Conservation (phyloP, 495 filamentous ascomycete genomes). For the Lichina pygmaea region DNA sequence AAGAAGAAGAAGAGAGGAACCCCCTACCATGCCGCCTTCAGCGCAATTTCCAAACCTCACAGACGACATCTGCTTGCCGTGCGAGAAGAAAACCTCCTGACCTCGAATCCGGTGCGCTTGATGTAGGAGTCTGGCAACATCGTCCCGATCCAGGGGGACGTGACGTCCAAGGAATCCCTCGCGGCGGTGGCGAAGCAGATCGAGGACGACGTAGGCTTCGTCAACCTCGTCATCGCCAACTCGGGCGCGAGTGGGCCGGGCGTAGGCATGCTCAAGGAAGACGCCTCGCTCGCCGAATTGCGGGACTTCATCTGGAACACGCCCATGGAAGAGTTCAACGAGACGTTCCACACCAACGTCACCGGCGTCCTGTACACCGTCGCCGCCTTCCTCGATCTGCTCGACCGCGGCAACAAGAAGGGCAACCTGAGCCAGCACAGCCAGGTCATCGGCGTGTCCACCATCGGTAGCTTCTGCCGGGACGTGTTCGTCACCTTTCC, state of each 20-base stretch:
- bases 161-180: conserved; percentile 35
- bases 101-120: background rate
- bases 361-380: conserved; percentile 33
- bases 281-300: conserved; percentile 22
- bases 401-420: conserved; percentile 32
- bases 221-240: conserved; percentile 43
- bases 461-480: conserved; percentile 33
- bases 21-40: background rate
- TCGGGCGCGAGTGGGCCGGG: conserved; percentile 31
- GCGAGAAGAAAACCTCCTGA: background rate
- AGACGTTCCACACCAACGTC: conserved; percentile 30
- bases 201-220: conserved; percentile 23
- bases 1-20: background rate
- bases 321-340: conserved; percentile 27
- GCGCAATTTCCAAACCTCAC: background rate
- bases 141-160: conserved; percentile 34
- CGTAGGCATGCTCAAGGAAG: conserved; percentile 9
- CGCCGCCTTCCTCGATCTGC: conserved; percentile 32
- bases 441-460: conserved; percentile 36
- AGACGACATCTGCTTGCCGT: background rate
- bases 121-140: conserved; percentile 13
- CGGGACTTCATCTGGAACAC: conserved; percentile 21
- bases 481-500: conserved; percentile 26
- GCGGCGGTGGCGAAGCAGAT: conserved; percentile 23
- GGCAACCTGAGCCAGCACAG: conserved; percentile 23